Base-by-base conservation (phyloP, 495 filamentous ascomycete genomes). In the Penicillium lividum region DNA sequence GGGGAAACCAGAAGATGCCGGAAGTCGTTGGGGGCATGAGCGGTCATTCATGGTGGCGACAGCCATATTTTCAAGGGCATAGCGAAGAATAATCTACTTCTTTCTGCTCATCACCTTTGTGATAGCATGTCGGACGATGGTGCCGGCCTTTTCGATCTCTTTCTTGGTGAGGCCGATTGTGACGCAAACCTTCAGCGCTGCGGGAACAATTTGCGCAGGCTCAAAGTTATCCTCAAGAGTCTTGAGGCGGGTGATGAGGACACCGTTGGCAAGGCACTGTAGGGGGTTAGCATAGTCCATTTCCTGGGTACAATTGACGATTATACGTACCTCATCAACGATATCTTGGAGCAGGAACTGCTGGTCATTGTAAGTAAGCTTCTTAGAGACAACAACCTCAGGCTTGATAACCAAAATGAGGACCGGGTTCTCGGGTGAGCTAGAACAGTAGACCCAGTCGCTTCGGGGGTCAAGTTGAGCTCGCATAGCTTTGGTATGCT, bases 131-230 rank as follows among this genome's bases (percentile, higher is more conserved):
- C 95, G 82, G 57, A 98, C 90, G 5, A 84, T 88, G 5, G 86
- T 83, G 3, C 93, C 94, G 3, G 94, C 90, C 75, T 92, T 93
- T 77, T 98, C 94, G 45, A 91, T 87, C 72, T 98, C 94, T 77
- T 96, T 97, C 78, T 89, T 92, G 34, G 89, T 88, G 63, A 98
- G 80, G 9, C 90, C 94, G 33, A 81, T 87, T 0, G 92, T 93
- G 54, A 97, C 80, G 70, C 93, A 97, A 16, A 96, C 86, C 77
- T 98, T 98, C 56, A 98, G 80, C 5, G 87, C 90, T 13, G 92
- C 90, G 51, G 84, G 77, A 44, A 90, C 82, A 57, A 81, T 70
- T 30, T 89, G 86, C 53, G 87, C 87, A 15, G 82, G 78, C 64
- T 86, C 84, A 53, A 78, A 76, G 42, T 84, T 80, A 52, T 86